Evolutionary conservation across 2,329 filamentous ascomycete genomes (phyloP).

Genomic region (Phyllosticta citrichinensis): DNA sequence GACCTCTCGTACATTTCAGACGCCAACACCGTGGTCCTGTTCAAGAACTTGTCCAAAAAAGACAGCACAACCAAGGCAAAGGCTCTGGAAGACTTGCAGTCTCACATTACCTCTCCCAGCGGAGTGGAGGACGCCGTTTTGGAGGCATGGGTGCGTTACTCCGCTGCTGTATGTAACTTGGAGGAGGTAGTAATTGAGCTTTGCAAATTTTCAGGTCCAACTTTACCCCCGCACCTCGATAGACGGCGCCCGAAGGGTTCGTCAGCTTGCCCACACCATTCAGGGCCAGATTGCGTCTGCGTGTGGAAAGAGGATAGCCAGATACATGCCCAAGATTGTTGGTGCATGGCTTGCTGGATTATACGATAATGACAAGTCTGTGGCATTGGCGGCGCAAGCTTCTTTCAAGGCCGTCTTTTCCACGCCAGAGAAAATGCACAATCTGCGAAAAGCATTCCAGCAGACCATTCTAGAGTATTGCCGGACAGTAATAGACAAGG

Average conservation of each 20-base stretch:
- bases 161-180: slow-evolving; percentile 20
- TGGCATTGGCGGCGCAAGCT: slow-evolving; percentile 65
- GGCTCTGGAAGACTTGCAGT: slow-evolving; percentile 74
- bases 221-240: slow-evolving; percentile 84
- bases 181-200: slow-evolving; percentile 27
- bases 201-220: slow-evolving; percentile 50
- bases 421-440: slow-evolving; percentile 65
- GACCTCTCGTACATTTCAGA: slow-evolving; percentile 70
- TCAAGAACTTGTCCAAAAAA: slow-evolving; percentile 89
- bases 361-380: slow-evolving; percentile 74
- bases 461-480: slow-evolving; percentile 73
- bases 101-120: slow-evolving; percentile 49
- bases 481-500: slow-evolving; percentile 62
- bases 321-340: slow-evolving; percentile 63
- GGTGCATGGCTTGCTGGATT: slow-evolving; percentile 86
- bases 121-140: slow-evolving; percentile 71
- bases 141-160: slow-evolving; percentile 67
- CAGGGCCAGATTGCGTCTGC: slow-evolving; percentile 53
- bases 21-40: slow-evolving; percentile 73
- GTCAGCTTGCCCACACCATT: slow-evolving; percentile 71
- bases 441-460: slow-evolving; percentile 76
- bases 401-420: slow-evolving; percentile 67
- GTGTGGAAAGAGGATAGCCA: slow-evolving; percentile 72
- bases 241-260: slow-evolving; percentile 77
- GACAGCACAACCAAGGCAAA: slow-evolving; percentile 87